Conservation (phyloP, 2,329 filamentous ascomycete genomes). For the Fusarium multiceps region DNA sequence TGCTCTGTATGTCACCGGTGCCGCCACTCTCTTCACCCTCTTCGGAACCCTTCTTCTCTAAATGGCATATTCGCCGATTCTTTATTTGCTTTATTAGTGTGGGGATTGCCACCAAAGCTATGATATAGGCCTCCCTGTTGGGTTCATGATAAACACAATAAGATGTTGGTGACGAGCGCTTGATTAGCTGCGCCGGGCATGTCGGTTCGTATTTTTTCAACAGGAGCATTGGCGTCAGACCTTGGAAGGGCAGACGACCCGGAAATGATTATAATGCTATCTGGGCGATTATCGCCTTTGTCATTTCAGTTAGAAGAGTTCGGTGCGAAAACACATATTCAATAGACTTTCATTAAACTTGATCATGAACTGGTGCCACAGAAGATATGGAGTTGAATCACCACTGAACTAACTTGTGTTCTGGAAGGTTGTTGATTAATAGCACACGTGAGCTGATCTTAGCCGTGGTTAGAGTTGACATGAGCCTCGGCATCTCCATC, state of each 20-base stretch:
- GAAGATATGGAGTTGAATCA: background rate
- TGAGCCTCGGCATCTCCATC: conserved; percentile 44
- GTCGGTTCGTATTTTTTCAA: conserved; percentile 42
- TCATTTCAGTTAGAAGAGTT: conserved; percentile 37
- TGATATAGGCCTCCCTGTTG: conserved; percentile 20
- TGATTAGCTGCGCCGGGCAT: conserved; percentile 40
- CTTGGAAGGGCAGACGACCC: conserved; percentile 40
- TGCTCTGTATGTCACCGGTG: conserved; percentile 52
- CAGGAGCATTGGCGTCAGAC: conserved; percentile 44
- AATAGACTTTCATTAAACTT: conserved; percentile 42
- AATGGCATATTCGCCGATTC: conserved; percentile 23
- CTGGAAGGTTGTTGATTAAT: background rate
- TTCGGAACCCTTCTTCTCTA: conserved; percentile 56
- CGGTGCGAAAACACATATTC: conserved; percentile 28
- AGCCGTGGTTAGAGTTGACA: conserved; percentile 16
- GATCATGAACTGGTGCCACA: background rate
- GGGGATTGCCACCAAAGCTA: conserved; percentile 15
- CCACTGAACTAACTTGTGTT: background rate
- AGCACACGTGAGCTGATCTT: conserved; percentile 19
- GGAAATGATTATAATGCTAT: conserved; percentile 48
- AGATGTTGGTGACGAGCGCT: conserved; percentile 33
- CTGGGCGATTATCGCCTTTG: conserved; percentile 42
- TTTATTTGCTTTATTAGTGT: conserved; percentile 27
- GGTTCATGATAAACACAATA: conserved; percentile 40
- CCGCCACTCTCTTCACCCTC: conserved; percentile 52